These are phyloP conservation scores for Pecoramyces ruminantium DNA, from an alignment of 192 early-diverging fungal genomes.

Conservation along the genomic window DNA sequence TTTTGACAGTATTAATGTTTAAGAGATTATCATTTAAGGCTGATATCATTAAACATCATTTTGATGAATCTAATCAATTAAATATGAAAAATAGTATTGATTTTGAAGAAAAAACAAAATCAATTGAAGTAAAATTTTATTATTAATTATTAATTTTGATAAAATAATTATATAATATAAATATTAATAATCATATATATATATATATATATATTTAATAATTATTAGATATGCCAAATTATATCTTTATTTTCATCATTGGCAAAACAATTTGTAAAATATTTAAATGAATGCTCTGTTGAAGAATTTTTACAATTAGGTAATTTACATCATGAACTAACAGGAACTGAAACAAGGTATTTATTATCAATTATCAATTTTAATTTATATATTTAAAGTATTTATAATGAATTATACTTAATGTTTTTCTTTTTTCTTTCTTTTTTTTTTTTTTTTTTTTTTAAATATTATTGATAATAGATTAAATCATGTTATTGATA, in stretches of 20 bases:
- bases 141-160: no score
- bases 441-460: constrained; percentile 13
- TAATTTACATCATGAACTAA: constrained; percentile 56
- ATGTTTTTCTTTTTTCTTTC: constrained; percentile 22
- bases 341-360: constrained; percentile 58
- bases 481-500: constrained; percentile 22
- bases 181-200: no score
- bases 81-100: constrained; percentile 13
- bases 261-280: constrained; percentile 46
- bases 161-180: no score
- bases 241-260: constrained; percentile 48
- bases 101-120: constrained; percentile 50
- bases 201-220: no score
- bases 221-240: constrained; percentile 33
- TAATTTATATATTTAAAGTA: no score
- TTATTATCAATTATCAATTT: no score
- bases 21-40: constrained; percentile 70
- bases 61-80: constrained; percentile 1
- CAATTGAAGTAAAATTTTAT: constrained; percentile 23
- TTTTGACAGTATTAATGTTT: constrained; percentile 56
- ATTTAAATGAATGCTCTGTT: constrained; percentile 44
- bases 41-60: constrained; percentile 19
- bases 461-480: constrained; percentile 20
- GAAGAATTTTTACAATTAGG: constrained; percentile 56
- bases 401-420: no score